These are phyloP conservation scores for Eudorina sp. DNA, from an alignment of 139 green algal species.

Conservation along the genomic window DNA sequence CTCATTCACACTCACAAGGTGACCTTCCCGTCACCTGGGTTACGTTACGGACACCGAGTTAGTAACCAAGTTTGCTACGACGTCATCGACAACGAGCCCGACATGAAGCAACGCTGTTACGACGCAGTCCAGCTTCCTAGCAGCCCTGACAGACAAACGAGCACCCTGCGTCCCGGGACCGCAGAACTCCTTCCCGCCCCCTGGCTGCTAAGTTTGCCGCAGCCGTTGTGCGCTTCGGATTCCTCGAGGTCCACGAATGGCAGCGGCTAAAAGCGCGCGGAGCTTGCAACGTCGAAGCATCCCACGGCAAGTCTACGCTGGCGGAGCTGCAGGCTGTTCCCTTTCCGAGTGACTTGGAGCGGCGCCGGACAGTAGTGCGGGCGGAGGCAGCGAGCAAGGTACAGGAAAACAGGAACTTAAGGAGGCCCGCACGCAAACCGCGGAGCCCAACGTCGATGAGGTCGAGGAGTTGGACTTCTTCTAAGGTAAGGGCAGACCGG, in stretches of 20 bases:
- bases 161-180: not conserved
- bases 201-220: not conserved
- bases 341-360: conserved; percentile 4
- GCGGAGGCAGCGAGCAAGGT: not conserved
- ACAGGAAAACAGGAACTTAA: not conserved
- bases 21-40: too few species aligned
- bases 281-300: not conserved
- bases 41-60: too few species aligned
- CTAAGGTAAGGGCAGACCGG: too few species aligned
- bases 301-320: not conserved
- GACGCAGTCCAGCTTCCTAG: not conserved
- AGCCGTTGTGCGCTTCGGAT: not conserved
- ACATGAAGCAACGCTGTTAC: not conserved
- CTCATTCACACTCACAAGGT: too few species aligned
- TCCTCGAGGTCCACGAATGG: not conserved
- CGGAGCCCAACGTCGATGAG: too few species aligned
- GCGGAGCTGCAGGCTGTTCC: not conserved
- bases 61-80: not conserved
- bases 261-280: not conserved
- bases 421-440: too few species aligned
- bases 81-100: not conserved
- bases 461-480: too few species aligned
- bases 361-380: not conserved
- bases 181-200: not conserved
- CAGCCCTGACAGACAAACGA: not conserved